phyloP scores from a whole-genome alignment of 495 filamentous ascomycete species.

The Aspergillus avenaceus region DNA sequence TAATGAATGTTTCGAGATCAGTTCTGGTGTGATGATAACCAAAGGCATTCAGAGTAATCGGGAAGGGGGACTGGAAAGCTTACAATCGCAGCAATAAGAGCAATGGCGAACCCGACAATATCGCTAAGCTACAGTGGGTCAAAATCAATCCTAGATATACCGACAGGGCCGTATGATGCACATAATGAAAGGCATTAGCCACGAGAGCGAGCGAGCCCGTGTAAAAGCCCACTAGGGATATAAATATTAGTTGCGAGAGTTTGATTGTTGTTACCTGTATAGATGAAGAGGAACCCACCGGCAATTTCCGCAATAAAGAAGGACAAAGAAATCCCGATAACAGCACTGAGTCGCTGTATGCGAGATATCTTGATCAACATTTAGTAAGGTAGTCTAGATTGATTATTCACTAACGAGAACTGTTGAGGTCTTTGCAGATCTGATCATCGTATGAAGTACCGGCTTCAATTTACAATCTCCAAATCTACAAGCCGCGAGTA shows the following conservation, averaged over 20 bases:
- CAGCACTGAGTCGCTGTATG: slow-evolving; percentile 22
- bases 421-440: too few relatives aligned
- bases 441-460: too few relatives aligned
- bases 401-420: too few relatives aligned
- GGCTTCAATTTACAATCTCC: too few relatives aligned
- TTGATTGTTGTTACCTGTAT: too few relatives aligned
- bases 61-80: slow-evolving; percentile 3
- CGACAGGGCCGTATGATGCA: too few relatives aligned
- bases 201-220: slow-evolving; percentile 83
- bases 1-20: not conserved
- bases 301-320: slow-evolving; percentile 43
- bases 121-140: slow-evolving; percentile 66
- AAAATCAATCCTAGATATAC: too few relatives aligned
- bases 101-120: slow-evolving; percentile 80
- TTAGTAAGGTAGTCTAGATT: too few relatives aligned
- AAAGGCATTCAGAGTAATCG: too few relatives aligned
- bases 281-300: too few relatives aligned
- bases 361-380: slow-evolving; percentile 13
- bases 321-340: slow-evolving; percentile 33
- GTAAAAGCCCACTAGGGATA: slow-evolving; percentile 58
- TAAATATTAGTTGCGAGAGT: not conserved
- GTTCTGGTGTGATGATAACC: too few relatives aligned
- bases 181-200: slow-evolving; percentile 94
- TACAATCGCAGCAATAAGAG: slow-evolving; percentile 78
- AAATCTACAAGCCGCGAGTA: too few relatives aligned